Evolutionary conservation across 306 rosid species (phyloP), one percentile per base, ranked within the genome.

Genomic region (Acacia confusa): DNA sequence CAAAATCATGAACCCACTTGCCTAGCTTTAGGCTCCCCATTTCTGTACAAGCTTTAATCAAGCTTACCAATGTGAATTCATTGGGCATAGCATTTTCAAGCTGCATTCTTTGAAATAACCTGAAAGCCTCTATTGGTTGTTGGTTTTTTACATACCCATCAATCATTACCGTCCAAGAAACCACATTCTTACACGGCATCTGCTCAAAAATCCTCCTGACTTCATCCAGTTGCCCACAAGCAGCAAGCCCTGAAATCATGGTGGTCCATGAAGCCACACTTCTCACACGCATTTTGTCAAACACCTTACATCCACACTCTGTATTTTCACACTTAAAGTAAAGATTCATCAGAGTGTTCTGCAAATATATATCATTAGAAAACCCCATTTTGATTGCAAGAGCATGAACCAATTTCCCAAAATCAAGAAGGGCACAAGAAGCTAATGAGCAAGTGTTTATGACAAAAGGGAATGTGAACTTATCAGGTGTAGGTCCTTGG

Each of bases 81-180:
- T 90, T 92, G 8, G 94, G 94, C 81, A 52, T 84, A 79, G 87
- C 94, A 72, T 84, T 64, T 32, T 83, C 90, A 61, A 61, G 14
- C 76, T 81, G 82, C 97, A 92, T 92, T 79, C 92, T 86, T 84
- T 87, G 77, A 47, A 92, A 92, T 66, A 92, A 78, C 52, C 81
- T 77, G 57, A 92, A 85, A 20, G 91, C 92, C 69, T 84, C 82
- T 55, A 82, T 55, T 2, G 92, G 97, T 44, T 73, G 85, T 55
- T 66, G 84, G 76, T 72, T 11, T 72, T 80, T 84, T 64, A 84
- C 92, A 72, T 87, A 88, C 55, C 90, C 94, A 50, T 92, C 82
- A 48, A 92, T 90, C 92, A 90, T 90, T 30, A 86, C 92, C 0
- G 97, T 85, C 94, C 97, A 92, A 0, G 94, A 87, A 32, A 92